Base-by-base conservation (phyloP, 2,329 filamentous ascomycete species). In the Macroventuria anomochaeta region DNA sequence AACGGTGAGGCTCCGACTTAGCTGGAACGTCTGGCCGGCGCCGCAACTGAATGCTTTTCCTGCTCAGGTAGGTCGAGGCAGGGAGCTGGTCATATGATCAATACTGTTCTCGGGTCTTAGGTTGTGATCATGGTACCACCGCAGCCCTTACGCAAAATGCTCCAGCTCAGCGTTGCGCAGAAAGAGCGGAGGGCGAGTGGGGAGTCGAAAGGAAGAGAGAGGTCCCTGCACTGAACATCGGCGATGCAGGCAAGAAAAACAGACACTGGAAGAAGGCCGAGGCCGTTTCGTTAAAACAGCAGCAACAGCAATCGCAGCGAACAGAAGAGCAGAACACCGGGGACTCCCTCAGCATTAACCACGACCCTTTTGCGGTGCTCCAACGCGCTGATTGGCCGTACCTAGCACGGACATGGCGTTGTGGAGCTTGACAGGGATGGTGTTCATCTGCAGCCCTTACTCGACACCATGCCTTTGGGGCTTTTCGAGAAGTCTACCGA, bases 301-400 rank as follows among this genome's bases (percentile, higher is more conserved):
- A 54, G 51, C 51, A 49, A 49, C 51, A 49, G 51, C 44, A 48
- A 44, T 39, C 55, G 55, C 58, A 58, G 57, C 51, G 55, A 55
- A 52, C 53, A 63, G 55, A 61, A 37, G 44, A 62, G 57, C 54
- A 62, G 59, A 59, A 52, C 32, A 53, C 52, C 57, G 64, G 69
- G 69, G 69, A 63, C 55, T 46, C 56, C 62, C 64, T 64, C 56
- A 68, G 63, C 65, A 70, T 72, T 67, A 70, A 69, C 61, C 60
- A 65, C 54, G 52, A 53, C 56, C 57, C 51, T 53, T 46, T 57
- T 58, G 44, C 59, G 58, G 53, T 57, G 57, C 60, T 58, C 46
- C n/a, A 43, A 49, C 53, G 29, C 55, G 57, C 56, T 65, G 60
- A 71, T 73, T 71, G 68, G 68, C 43, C 38, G 21, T 49, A 41